Base-by-base conservation (phyloP, 2,329 filamentous ascomycete genomes). In the Colletotrichum gigasporum region DNA sequence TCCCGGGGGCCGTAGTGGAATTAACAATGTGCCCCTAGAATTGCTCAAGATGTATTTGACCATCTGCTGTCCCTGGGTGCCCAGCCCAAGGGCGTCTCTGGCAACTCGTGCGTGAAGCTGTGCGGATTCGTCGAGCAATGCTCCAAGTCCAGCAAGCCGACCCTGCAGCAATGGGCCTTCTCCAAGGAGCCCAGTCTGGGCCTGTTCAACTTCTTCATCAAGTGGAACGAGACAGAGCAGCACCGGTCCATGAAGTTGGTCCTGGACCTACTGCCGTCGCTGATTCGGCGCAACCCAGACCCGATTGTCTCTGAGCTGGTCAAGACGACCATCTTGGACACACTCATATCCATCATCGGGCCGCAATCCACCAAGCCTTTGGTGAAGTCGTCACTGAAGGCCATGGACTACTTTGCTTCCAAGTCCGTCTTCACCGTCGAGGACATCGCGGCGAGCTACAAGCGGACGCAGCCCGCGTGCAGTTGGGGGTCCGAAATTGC, bases 331-430 rank as follows among this genome's bases (percentile, higher is more conserved):
- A 79, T 90, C 6, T 70, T 89, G 14, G 74, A 81, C 24, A 83
- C 79, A 5, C 80, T 89, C 6, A 71, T 91, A 14, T 83, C 85
- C 2, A 86, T 90, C 12, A 83, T 92, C 41, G 82, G 84, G 20
- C 83, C 86, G 60, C 82, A 86, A 64, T 87, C 87, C 32, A 82
- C 87, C 14, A 88, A 86, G 67, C 85, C 88, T 9, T 81, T 90
- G 53, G 87, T 89, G 39, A 93, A 93, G 73, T 90, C 90, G 34
- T 87, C 89, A 6, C 84, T 93, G 65, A 89, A 90, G 71, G 85
- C 85, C 14, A 78, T 93, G 35, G 88, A 91, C 48, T 84, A 89
- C 70, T 85, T 93, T 60, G 72, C 93, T 3, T 78, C 82, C 48
- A 93, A 91, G 73, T 78, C 80, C 2, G 80, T 89, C 11, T 76